Evolutionary conservation across 176 grass and related monocot genomes (phyloP).

Genomic region (Triticum timopheevii): DNA sequence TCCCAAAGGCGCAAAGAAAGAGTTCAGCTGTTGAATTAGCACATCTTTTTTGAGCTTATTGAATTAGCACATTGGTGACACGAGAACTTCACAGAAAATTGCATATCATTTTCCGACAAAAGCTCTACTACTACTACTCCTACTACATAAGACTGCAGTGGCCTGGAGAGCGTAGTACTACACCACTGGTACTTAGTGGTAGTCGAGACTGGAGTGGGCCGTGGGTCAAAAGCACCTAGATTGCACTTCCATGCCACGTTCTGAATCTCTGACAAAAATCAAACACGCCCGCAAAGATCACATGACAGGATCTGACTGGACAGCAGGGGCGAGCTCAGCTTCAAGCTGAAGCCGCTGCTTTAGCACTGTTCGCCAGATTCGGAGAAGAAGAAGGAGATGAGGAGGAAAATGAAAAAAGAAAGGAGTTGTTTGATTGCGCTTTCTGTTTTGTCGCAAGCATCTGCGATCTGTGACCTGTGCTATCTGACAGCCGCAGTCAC

Average conservation of each 20-base stretch:
- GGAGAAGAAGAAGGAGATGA: not conserved
- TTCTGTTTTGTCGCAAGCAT: conserved; percentile 56
- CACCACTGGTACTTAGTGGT: not conserved
- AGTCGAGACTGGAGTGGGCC: not conserved
- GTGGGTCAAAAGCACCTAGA: conserved; percentile 47
- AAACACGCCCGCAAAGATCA: conserved; percentile 57
- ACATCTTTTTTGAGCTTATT: not conserved
- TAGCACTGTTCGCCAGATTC: conserved; percentile 33
- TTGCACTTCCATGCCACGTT: conserved; percentile 22
- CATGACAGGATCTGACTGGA: conserved; percentile 38
- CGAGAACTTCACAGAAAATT: not conserved
- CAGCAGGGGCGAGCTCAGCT: conserved; percentile 25
- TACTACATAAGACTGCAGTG: not conserved
- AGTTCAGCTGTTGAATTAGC: no score
- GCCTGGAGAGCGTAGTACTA: not conserved
- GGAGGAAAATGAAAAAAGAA: not conserved
- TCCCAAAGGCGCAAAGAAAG: not conserved
- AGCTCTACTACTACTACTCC: not conserved
- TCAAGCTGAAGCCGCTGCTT: conserved; percentile 57
- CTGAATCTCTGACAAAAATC: conserved; percentile 42
- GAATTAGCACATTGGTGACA: not conserved
- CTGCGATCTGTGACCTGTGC: conserved; percentile 4
- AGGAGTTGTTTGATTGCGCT: conserved; percentile 23
- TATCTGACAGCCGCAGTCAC: conserved; percentile 29
- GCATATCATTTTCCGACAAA: not conserved